A percentile compares a stretch with the other conserved stretches of the same genome.
phyloP scores from a whole-genome alignment of 495 filamentous ascomycete species.

The Aspergillus conjunctus region DNA sequence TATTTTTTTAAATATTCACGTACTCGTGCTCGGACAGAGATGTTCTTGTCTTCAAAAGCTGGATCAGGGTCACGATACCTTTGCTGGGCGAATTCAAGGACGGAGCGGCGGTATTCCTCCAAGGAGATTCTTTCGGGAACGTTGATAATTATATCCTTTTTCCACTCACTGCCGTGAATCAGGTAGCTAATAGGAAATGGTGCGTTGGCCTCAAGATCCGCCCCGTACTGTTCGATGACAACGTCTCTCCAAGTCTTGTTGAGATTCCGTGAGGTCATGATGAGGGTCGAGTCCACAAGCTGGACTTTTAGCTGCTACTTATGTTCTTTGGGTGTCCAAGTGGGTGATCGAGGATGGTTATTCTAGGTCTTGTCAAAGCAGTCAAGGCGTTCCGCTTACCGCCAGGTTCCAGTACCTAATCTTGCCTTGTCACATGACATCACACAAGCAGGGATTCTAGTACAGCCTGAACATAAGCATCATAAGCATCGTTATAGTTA shows the following conservation, averaged over 20 bases:
- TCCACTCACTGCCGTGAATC: neutral
- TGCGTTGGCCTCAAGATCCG: neutral
- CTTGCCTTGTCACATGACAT: neutral
- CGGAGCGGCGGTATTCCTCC: neutral
- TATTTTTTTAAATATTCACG: neutral
- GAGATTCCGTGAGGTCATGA: neutral
- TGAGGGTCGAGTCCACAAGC: neutral
- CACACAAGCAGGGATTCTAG: neutral
- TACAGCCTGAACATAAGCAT: neutral
- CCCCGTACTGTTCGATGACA: neutral
- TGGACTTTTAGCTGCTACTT: neutral
- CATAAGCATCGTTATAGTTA: neutral
- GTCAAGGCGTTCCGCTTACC: neutral
- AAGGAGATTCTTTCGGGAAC: neutral
- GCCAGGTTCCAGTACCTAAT: neutral
- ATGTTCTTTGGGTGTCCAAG: neutral
- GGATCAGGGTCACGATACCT: constrained; percentile 1
- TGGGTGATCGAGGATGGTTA: neutral
- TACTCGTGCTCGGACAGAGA: neutral
- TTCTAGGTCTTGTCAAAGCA: neutral
- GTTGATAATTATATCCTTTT: constrained; percentile 1
- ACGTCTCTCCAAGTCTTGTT: neutral
- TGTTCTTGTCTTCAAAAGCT: neutral
- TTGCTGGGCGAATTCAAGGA: neutral
- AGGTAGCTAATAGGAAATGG: neutral